A percentile compares a stretch with the other conserved stretches of the same genome.
Conservation (phyloP, 2,329 filamentous ascomycete species). For the Neopestalotiopsis sp. region DNA sequence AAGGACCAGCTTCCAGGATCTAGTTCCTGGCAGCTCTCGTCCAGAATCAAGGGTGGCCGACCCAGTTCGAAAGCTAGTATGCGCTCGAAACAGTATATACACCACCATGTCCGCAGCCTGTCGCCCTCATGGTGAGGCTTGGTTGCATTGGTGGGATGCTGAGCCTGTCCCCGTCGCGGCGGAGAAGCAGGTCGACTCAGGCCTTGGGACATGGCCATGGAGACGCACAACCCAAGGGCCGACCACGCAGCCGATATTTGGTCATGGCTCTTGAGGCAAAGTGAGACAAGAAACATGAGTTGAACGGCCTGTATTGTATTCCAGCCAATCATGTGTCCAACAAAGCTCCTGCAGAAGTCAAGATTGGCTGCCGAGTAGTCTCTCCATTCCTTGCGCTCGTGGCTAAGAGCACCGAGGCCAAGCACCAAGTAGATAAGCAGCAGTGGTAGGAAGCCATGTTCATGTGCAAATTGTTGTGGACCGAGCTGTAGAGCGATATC, state of each 20-base stretch:
- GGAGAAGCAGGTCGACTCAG: slow-evolving; percentile 6
- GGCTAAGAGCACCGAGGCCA: background rate
- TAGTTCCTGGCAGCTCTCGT: slow-evolving; percentile 13
- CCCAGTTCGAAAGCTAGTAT: slow-evolving; percentile 21
- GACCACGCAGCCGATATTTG: slow-evolving; percentile 19
- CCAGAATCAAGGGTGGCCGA: slow-evolving; percentile 11
- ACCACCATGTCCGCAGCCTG: slow-evolving; percentile 18
- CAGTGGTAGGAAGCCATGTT: slow-evolving; percentile 9
- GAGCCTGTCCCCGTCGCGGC: background rate
- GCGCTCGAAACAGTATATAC: slow-evolving; percentile 22
- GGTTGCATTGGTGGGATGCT: background rate
- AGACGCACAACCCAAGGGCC: slow-evolving; percentile 14
- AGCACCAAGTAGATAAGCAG: slow-evolving; percentile 13
- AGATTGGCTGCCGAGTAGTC: background rate
- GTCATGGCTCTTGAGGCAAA: slow-evolving; percentile 16
- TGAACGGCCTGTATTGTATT: slow-evolving; percentile 17
- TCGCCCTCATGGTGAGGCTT: slow-evolving; percentile 12
- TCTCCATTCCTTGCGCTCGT: slow-evolving; percentile 1
- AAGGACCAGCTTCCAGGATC: slow-evolving; percentile 17
- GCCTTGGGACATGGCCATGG: slow-evolving; percentile 18
- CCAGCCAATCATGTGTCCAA: slow-evolving; percentile 16
- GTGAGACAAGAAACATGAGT: slow-evolving; percentile 16
- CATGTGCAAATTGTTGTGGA: slow-evolving; percentile 8
- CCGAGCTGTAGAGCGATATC: background rate
- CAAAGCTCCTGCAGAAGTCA: slow-evolving; percentile 15